Evolutionary conservation across 1,139 yeast genomes (phyloP), one percentile per base, ranked within the genome.

Genomic region (Hyphopichia fennica): DNA sequence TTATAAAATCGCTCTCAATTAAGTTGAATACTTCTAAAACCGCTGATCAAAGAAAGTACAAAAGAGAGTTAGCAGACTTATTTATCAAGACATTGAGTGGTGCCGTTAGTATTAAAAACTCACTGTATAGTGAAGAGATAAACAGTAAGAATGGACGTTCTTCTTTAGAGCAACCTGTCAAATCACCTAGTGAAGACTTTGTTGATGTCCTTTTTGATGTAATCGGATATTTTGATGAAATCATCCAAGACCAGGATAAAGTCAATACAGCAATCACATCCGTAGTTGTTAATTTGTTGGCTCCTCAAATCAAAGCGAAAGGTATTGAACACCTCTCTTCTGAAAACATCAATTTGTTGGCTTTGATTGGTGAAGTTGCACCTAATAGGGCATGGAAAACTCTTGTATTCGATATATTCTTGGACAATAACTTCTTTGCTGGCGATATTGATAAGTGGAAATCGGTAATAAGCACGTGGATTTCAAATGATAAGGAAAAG

Each of bases 11-110:
- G 1, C 60, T 88, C 39, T 77, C 86, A 1, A 56, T 67, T 17
- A 87, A 88, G 52, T 54, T 86, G 6, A 72, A 75, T 16, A 64
- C 65, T n/a, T 70, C 82, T 2, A 81, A 81, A 46, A 72, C 80
- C 53, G 85, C 87, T 4, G 84, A 82, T 34, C 82, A 77, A 47
- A 79, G 72, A 49, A 79, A 79, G 51, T 63, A 74, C 22, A 75
- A 78, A 45, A 84, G 80, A 51, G 97, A 90, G 29, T 58, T 89
- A 28, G 65, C 81, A 2, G 96, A 89, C 28, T 49, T 72, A 2
- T 87, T 85, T 55, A 51, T 74, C 30, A 83, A 77, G 52, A 62
- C 84, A 11, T 65, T 88, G 20, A 72, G 74, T 15, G 49, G 48
- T 7, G 48, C 63, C 1, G 56, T 63, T 7, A 50, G n/a, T 31